Conservation (phyloP, 2,329 filamentous ascomycete species). For the Exserohilum turcica region DNA sequence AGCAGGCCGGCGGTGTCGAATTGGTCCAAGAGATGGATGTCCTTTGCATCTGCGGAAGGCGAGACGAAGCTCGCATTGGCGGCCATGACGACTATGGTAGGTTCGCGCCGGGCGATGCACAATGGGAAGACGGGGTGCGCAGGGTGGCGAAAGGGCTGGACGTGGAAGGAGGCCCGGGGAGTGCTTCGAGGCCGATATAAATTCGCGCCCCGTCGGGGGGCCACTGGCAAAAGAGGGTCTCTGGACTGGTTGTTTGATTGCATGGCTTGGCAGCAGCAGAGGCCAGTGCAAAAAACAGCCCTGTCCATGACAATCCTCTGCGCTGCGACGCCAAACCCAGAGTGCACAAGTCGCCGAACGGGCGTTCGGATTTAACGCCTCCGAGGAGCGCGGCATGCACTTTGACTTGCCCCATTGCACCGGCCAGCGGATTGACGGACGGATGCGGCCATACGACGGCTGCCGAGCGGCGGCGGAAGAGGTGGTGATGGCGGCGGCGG, state of each 20-base stretch:
- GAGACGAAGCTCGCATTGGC: constrained; percentile 48
- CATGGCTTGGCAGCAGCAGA: constrained; percentile 18
- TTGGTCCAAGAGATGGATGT: constrained; percentile 38
- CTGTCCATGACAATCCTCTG: constrained; percentile 1
- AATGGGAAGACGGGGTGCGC: constrained; percentile 1
- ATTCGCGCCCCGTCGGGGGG: constrained; percentile 7
- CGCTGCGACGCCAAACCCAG: neutral
- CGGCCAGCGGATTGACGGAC: neutral
- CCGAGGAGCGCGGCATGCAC: neutral
- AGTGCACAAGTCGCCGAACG: constrained; percentile 14
- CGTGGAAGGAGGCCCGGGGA: constrained; percentile 6
- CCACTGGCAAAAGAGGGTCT: constrained; percentile 21
- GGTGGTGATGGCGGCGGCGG: no score
- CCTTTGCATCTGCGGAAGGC: constrained; percentile 48
- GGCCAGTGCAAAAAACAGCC: constrained; percentile 17
- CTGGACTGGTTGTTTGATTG: constrained; percentile 16
- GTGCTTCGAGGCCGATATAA: constrained; percentile 12
- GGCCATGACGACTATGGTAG: constrained; percentile 30
- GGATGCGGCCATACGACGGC: constrained; percentile 1
- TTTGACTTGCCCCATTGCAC: neutral
- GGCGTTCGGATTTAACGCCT: constrained; percentile 7
- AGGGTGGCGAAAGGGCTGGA: constrained; percentile 11
- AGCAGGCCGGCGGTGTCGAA: constrained; percentile 40
- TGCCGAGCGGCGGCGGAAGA: no score
- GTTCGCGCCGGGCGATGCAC: constrained; percentile 7